phyloP scores from a whole-genome alignment of 345 rosid species.

The Eucalyptus caleyi region DNA sequence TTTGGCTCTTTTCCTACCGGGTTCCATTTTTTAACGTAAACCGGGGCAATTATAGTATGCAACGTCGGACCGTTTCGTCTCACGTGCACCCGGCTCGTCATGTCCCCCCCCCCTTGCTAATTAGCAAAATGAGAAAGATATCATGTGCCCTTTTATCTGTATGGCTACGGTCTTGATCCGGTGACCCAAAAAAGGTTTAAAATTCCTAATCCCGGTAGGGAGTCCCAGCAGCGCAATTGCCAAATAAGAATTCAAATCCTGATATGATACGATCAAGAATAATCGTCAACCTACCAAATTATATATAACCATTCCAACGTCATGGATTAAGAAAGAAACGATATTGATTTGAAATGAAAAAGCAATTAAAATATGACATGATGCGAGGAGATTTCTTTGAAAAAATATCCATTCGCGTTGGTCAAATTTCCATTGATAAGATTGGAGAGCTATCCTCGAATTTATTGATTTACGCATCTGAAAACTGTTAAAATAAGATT shows the following conservation, averaged over 20 bases:
- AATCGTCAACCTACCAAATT: not conserved
- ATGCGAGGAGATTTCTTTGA: not conserved
- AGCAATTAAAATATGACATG: accelerated
- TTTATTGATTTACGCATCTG: too few species aligned
- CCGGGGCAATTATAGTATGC: not conserved
- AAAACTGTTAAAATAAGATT: too few species aligned
- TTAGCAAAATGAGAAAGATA: not conserved
- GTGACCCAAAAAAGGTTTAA: not conserved
- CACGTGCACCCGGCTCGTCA: not conserved
- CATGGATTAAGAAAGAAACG: accelerated
- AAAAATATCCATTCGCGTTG: accelerated
- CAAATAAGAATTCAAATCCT: not conserved
- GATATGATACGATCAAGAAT: not conserved
- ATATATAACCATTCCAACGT: accelerated
- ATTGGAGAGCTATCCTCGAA: too few species aligned
- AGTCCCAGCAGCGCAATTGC: accelerated
- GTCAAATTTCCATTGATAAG: not conserved
- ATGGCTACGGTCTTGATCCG: not conserved
- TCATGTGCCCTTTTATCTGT: not conserved
- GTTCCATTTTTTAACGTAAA: not conserved
- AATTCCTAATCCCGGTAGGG: not conserved
- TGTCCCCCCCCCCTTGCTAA: not conserved
- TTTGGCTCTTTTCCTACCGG: not conserved
- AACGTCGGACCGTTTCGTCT: not conserved
- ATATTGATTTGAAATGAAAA: not conserved